Evolutionary conservation across 208 protist species (phyloP), one percentile per base, ranked within the genome.

Genomic region (Herpetomonas muscarum): DNA sequence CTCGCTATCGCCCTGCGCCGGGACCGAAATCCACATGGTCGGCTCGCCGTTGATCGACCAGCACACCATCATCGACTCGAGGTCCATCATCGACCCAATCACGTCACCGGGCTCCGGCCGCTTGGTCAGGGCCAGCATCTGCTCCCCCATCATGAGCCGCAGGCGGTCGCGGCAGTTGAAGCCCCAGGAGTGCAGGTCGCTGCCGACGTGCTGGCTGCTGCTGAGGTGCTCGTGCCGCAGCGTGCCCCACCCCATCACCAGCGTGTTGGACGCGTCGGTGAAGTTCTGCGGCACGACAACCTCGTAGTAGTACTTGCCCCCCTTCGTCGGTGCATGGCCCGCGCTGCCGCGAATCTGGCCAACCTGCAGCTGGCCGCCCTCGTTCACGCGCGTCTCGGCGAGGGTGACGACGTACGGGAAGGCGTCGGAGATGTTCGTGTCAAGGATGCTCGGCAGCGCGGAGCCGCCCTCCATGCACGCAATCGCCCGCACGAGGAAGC

Each of bases 181-280:
- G 19, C 80, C 89, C 85, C 89, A 95, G 1, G 89, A 95, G 60
- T 95, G 78, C 36, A 90, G 54, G 57, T 95, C 85, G 45, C 73
- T 84, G 34, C 89, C 89, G 29, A 95, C 89, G 70, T 92, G 83
- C 65, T 91, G 82, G 25, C 72, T 79, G 37, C 76, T 83, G 61
- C 76, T 74, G 19, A 82, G 61, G 42, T 85, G 73, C 69, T 92
- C 85, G 67, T 95, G 89, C 70, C 87, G 83, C 46, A 90, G 65
- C 9, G 89, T 93, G 41, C 89, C 89, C 85, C 89, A 95, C 31
- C 89, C 89, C 77, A 95, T 90, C 22, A 92, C 74, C 24, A 89
- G 76, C 3, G 45, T 73, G 46, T 63, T 78, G n/a, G 41, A 29
- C 50, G 56, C 29, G 37, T 90, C 72, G 15, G 51, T 61, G 46